phyloP scores from a whole-genome alignment of 2,329 filamentous ascomycete genomes.

The Penicillium psychrosexuale region DNA sequence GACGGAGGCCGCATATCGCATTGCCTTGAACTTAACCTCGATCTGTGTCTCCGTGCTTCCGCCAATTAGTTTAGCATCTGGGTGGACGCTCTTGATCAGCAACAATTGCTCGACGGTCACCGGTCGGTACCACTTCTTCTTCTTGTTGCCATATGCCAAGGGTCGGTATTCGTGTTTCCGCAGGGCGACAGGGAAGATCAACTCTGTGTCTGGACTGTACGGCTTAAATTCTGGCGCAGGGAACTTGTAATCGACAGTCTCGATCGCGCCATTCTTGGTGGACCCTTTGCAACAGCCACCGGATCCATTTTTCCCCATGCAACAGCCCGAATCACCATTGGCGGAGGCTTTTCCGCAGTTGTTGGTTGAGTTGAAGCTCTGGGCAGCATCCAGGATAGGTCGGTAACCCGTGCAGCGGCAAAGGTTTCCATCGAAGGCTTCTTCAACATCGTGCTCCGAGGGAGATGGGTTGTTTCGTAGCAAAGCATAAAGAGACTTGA shows the following conservation, averaged over 20 bases:
- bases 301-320: slow-evolving; percentile 64
- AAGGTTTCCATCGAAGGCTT: slow-evolving; percentile 94
- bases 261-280: slow-evolving; percentile 40
- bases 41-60: slow-evolving; percentile 98
- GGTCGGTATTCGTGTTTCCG: slow-evolving; percentile 79
- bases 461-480: slow-evolving; percentile 79
- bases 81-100: slow-evolving; percentile 83
- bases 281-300: slow-evolving; percentile 65
- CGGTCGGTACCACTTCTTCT: slow-evolving; percentile 89
- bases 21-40: slow-evolving; percentile 95
- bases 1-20: slow-evolving; percentile 85
- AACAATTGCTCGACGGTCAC: slow-evolving; percentile 82
- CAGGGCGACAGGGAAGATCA: slow-evolving; percentile 87
- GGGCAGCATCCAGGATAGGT: slow-evolving; percentile 89
- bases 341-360: slow-evolving; percentile 55
- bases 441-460: slow-evolving; percentile 79
- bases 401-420: slow-evolving; percentile 95
- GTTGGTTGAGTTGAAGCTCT: slow-evolving; percentile 66
- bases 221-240: slow-evolving; percentile 89
- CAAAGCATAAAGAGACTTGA: slow-evolving; percentile 81
- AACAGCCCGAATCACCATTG: slow-evolving; percentile 65
- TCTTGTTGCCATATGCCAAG: slow-evolving; percentile 87
- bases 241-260: slow-evolving; percentile 55
- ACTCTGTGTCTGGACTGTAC: slow-evolving; percentile 87
- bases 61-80: slow-evolving; percentile 88